These are phyloP conservation scores for Tephrocybe sp. DNA, from an alignment of 768 basidiomycete species.

Conservation along the genomic window DNA sequence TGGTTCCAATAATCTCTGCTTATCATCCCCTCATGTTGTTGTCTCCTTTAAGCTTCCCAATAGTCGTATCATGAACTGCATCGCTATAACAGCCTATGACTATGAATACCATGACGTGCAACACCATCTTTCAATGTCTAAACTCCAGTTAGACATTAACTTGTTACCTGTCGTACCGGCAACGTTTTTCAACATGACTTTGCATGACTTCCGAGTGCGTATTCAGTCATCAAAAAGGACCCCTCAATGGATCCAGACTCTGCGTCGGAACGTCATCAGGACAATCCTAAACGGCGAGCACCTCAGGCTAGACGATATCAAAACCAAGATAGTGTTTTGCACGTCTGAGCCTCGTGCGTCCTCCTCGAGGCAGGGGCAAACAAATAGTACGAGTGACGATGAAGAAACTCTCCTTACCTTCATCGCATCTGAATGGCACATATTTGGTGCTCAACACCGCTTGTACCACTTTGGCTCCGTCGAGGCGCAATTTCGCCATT, in stretches of 20 bases:
- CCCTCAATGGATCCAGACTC: constrained; percentile 33
- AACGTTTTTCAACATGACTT: constrained; percentile 29
- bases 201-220: constrained; percentile 35
- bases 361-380: not conserved
- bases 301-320: constrained; percentile 35
- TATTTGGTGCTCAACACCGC: constrained; percentile 28
- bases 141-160: constrained; percentile 26
- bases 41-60: constrained; percentile 29
- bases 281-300: constrained; percentile 39
- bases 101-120: constrained; percentile 29
- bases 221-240: constrained; percentile 30
- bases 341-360: not conserved
- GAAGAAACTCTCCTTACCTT: constrained; percentile 31
- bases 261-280: constrained; percentile 34
- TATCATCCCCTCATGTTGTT: constrained; percentile 14
- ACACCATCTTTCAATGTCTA: constrained; percentile 17
- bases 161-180: constrained; percentile 37
- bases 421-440: constrained; percentile 31
- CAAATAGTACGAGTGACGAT: constrained; percentile 3
- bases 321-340: constrained; percentile 29
- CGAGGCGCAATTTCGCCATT: constrained; percentile 35
- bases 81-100: constrained; percentile 23
- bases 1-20: constrained; percentile 1
- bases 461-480: constrained; percentile 38
- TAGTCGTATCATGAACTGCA: constrained; percentile 26